Evolutionary conservation across 495 filamentous ascomycete genomes (phyloP), one percentile per base, ranked within the genome.

Genomic region (Trichocladium antarcticum): DNA sequence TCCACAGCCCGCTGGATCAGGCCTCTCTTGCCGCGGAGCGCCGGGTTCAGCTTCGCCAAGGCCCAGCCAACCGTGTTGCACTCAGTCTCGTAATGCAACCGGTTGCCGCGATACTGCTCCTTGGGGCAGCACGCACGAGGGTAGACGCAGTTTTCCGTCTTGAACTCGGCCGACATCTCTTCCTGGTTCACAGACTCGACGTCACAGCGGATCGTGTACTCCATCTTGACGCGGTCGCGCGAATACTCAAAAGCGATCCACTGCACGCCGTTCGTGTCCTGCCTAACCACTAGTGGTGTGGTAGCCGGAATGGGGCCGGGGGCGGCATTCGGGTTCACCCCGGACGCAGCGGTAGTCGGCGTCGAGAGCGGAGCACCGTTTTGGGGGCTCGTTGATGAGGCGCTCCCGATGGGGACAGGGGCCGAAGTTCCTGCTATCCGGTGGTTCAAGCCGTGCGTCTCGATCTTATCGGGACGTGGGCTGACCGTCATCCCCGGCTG

Each of bases 211-310:
- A 98, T 98, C 0, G 89, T 95, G 66, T 98, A 98, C 64, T 95
- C 92, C 88, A 96, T 95, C 78, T 98, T 98, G 54, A 98, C 89
- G 24, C 92, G 76, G 63, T 98, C 92, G 21, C 92, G 81, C 14
- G 93, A 97, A 65, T 98, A 98, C 60, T 98, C 92, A 49, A 98
- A 98, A 3, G 89, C 87, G 54, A 98, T 98, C 92, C 92, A 97
- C 62, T 98, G 92, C 10, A 97, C 92, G 14, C 92, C 92, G 55
- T 95, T 96, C 58, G 85, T 84, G 59, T 97, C 92, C 65, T 97
- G 90, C 51, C 90, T 75, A 32, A 97, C 92, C 6, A 98, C 90
- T 5, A 95, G 71, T 0, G 92, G 92, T 0, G 92, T 97, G 11
- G 92, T 98, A 1, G 92, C 92, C n/a, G 92, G 92, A 61, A 98